Conservation (phyloP, 2,329 filamentous ascomycete species). For the Colletotrichum endophyticum region DNA sequence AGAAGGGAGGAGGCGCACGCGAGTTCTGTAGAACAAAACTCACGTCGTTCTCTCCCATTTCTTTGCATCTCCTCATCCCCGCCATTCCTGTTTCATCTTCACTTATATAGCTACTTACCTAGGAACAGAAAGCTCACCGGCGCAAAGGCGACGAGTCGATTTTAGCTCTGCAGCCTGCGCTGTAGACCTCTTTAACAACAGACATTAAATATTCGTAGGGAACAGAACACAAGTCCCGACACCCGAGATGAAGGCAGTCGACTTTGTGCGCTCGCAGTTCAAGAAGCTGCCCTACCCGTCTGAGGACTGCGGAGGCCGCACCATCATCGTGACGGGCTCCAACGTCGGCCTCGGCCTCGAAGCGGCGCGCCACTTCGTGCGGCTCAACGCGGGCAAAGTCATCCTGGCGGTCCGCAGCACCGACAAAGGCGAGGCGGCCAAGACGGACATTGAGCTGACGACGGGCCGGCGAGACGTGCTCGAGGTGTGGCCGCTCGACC, state of each 20-base stretch:
- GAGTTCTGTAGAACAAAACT: constrained; percentile 3
- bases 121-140: neutral
- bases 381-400: constrained; percentile 42
- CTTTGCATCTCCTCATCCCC: neutral
- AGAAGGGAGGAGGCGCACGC: neutral
- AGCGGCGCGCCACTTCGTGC: constrained; percentile 43
- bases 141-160: neutral
- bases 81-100: neutral
- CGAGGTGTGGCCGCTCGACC: constrained; percentile 51
- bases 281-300: constrained; percentile 32
- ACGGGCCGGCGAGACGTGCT: constrained; percentile 26
- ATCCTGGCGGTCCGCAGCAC: constrained; percentile 46
- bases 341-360: constrained; percentile 48
- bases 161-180: neutral
- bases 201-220: neutral
- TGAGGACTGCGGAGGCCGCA: constrained; percentile 37
- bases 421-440: constrained; percentile 45
- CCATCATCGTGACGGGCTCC: constrained; percentile 47
- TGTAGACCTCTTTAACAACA: neutral
- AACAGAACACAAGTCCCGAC: neutral
- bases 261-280: constrained; percentile 25
- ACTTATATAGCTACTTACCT: neutral
- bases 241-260: constrained; percentile 4
- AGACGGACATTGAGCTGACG: constrained; percentile 30
- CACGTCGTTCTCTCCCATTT: neutral